These are phyloP conservation scores for Aureobasidium sp. DNA, from an alignment of 2,329 filamentous ascomycete genomes.

Conservation along the genomic window DNA sequence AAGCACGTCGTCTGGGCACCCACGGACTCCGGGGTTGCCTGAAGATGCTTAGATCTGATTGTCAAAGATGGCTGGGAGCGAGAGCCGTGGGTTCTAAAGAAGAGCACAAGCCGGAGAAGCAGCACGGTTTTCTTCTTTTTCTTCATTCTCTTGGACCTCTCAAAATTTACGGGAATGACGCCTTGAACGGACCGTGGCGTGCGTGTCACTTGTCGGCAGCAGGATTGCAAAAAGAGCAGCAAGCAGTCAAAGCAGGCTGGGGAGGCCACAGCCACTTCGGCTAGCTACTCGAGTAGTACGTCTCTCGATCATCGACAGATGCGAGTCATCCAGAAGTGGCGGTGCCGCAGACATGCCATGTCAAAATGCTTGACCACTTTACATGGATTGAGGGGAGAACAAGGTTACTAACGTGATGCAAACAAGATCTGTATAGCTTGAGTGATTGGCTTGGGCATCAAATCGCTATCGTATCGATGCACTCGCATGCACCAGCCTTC, in stretches of 20 bases:
- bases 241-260: background rate
- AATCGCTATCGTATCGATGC: background rate
- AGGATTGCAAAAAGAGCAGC: background rate
- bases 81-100: background rate
- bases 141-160: background rate
- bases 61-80: slow-evolving; percentile 11
- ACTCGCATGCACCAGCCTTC: background rate
- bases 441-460: background rate
- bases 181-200: background rate
- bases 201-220: slow-evolving; percentile 2
- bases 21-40: slow-evolving; percentile 8
- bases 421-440: background rate
- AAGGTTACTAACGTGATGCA: slow-evolving; percentile 12
- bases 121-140: background rate
- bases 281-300: background rate
- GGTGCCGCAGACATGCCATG: background rate
- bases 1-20: background rate
- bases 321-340: background rate
- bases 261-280: slow-evolving; percentile 6
- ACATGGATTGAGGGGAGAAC: background rate
- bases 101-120: slow-evolving; percentile 1
- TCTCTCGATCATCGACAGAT: background rate
- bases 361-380: background rate
- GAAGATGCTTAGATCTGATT: background rate
- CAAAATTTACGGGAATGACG: background rate